Percentiles rank a stretch among this genome's conserved stretches.
These are phyloP conservation scores for Talaromyces sp. DNA, from an alignment of 2,329 filamentous ascomycete genomes.

Conservation along the genomic window DNA sequence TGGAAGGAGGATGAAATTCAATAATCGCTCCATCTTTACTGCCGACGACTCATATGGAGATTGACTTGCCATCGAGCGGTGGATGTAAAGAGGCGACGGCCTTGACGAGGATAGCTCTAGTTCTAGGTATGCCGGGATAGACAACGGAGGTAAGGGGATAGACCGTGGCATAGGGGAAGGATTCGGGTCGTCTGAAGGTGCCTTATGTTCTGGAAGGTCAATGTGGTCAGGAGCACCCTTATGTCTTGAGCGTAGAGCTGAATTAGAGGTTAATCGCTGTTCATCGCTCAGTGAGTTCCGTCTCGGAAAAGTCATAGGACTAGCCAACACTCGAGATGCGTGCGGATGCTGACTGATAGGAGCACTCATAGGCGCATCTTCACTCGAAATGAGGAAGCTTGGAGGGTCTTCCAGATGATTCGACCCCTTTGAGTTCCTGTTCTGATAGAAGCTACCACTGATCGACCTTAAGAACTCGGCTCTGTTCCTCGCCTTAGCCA, in stretches of 20 bases:
- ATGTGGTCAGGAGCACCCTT: constrained; percentile 28
- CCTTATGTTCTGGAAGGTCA: constrained; percentile 28
- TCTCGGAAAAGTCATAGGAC: constrained; percentile 26
- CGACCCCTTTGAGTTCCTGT: constrained; percentile 1
- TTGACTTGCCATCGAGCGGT: constrained; percentile 52
- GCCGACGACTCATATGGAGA: constrained; percentile 87
- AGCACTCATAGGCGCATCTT: constrained; percentile 18
- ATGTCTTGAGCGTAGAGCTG: constrained; percentile 28
- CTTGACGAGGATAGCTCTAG: constrained; percentile 57
- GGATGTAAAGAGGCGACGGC: constrained; percentile 60
- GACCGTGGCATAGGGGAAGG: constrained; percentile 48
- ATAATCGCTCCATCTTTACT: constrained; percentile 83
- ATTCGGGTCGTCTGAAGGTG: constrained; percentile 27
- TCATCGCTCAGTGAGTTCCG: constrained; percentile 25
- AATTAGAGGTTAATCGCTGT: constrained; percentile 30
- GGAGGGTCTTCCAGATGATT: constrained; percentile 23
- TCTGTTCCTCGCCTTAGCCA: constrained; percentile 17
- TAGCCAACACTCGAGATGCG: constrained; percentile 31
- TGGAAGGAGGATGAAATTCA: constrained; percentile 81
- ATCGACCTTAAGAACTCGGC: constrained; percentile 21
- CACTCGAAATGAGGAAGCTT: constrained; percentile 20
- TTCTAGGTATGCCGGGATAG: constrained; percentile 61
- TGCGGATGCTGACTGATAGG: constrained; percentile 28
- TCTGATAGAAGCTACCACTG: constrained; percentile 13
- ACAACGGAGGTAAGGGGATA: constrained; percentile 58